Percentiles rank a stretch among this genome's conserved stretches.
phyloP scores from a whole-genome alignment of 108 stramenopile genomes.

The Nannochloropsis salina region DNA sequence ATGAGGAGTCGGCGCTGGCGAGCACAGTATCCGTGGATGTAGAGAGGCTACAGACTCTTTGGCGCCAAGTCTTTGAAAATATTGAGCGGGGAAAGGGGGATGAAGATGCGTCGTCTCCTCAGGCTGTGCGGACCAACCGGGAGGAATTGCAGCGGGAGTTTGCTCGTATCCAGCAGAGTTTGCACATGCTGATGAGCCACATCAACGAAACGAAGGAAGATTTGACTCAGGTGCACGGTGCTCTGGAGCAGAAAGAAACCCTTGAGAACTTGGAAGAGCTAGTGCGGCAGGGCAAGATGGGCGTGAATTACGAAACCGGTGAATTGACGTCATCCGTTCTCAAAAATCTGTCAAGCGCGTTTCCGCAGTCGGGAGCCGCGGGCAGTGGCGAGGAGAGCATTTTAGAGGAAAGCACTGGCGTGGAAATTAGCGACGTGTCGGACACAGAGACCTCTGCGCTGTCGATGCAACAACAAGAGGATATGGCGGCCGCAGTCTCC shows the following conservation, averaged over 20 bases:
- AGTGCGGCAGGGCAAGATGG: background rate
- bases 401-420: background rate
- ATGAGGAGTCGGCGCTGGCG: background rate
- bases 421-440: background rate
- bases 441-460: background rate
- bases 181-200: background rate
- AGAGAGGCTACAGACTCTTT: background rate
- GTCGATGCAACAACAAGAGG: background rate
- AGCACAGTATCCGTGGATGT: background rate
- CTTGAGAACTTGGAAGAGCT: background rate
- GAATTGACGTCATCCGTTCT: background rate
- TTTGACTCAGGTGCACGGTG: background rate
- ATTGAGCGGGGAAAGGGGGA: background rate
- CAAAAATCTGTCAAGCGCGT: background rate
- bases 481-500: background rate
- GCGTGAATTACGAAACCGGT: background rate
- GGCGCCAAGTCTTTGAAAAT: background rate
- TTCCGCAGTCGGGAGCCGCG: background rate
- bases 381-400: too few species aligned
- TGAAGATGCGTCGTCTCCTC: background rate
- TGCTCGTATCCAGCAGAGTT: background rate
- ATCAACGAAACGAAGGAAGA: slow-evolving; percentile 13
- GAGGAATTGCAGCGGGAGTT: background rate
- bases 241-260: background rate
- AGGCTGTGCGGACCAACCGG: background rate